Base-by-base conservation (phyloP, 2,329 filamentous ascomycete species). In the Cercospora janseana region DNA sequence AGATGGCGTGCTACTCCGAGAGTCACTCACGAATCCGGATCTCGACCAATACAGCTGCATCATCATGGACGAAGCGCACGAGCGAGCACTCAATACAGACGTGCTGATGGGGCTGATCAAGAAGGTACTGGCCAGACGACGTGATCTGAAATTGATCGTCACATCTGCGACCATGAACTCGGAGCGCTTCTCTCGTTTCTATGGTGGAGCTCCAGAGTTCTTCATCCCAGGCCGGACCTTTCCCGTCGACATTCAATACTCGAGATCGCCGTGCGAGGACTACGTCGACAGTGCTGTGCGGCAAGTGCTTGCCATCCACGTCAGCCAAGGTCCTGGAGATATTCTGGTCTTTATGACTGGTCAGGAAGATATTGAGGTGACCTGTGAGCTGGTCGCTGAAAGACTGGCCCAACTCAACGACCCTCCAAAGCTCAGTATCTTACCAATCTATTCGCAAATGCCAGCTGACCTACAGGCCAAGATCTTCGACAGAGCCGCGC, bases 371-470 rank as follows among this genome's bases (percentile, higher is more conserved):
- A 98, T 98, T 55, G 93, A 98, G 69, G 87, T 87, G 32, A 98
- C 94, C 0, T 98, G 93, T 66, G 93, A 98, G 65, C 76, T 97
- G 15, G 80, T 97, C 3, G 88, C 88, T 47, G 92, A 96, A 66
- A 80, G 93, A 34, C 76, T 98, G 12, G 86, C 88, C 57, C 81
- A 92, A 23, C 79, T 98, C 24, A 97, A 96, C 56, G 91, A 98
- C 63, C 92, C 93, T 1, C 91, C 93, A 1, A 92, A 95, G 66
- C 81, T 98, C 51, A 92, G 88, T 66, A 95, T 98, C 47, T 72
- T 98, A 21, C 94, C 94, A 0, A 97, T 98, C 48, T 98, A 98
- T 80, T 96, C 90, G 78, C 93, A 98, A 70, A 96, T 98, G 93
- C 94, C 93, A 2, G 93, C 93, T 26, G 94, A 98, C 69, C 75